Evolutionary conservation across 306 rosid species (phyloP), one percentile per base, ranked within the genome.

Genomic region (Sechiopsis laciniata): DNA sequence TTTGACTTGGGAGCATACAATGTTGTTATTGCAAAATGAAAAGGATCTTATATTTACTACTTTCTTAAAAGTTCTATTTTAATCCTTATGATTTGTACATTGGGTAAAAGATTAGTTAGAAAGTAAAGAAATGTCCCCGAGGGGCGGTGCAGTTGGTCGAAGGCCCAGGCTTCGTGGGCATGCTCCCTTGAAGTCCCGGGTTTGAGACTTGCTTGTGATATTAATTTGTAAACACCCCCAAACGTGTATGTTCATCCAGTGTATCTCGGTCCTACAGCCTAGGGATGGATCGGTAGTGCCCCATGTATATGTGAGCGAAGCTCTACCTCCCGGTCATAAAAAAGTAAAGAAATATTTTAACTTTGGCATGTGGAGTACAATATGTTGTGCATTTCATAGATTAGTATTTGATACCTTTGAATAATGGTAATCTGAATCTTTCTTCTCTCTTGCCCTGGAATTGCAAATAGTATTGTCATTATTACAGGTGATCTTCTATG

Each of bases 71-170:
- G 15, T 20, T 64, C 9, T 40, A 40, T 10, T 40, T 65, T 37
- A 65, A 65, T 42, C 29, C n/a, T 42, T 65, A 26, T 17, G 71
- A 2, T 42, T 40, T 65, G 19, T 65, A 32, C 71, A 65, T 37
- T 19, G 40, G 29, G 71, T 10, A n/a, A 63, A 63, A 9, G 70
- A 14, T 63, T 16, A 15, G 46, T 8, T 15, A 15, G 19, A 32
- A 35, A 55, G 8, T 19, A 32, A 32, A 32, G 37, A 32, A 32
- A 32, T 32, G 37, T 32, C 37, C 37, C 37, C 37, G 37, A 26
- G 29, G 37, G 37, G 37, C 5, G 37, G 37, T 5, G 5, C 37
- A 32, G 37, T 32, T 32, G 37, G 37, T 32, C 37, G 37, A 32
- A 32, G 37, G 37, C 37, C 37, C 37, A 4, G 37, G 3, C 37